Evolutionary conservation across 108 stramenopile species (phyloP).

Genomic region (Pseudonitzschia multiseries): DNA sequence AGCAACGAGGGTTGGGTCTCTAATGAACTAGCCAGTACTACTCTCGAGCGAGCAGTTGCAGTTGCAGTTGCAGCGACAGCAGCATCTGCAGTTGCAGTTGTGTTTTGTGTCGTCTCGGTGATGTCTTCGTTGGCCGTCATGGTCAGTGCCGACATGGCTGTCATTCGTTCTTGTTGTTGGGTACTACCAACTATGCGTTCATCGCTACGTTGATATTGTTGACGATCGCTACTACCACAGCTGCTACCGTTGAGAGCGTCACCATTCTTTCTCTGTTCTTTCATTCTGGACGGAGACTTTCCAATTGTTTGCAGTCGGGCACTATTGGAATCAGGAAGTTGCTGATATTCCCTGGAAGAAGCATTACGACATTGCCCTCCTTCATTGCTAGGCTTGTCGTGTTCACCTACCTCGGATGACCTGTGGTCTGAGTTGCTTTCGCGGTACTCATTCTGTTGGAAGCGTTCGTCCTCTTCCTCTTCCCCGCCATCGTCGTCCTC

Average conservation of each 20-base stretch:
- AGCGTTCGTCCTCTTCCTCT: background rate
- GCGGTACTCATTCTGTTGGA: background rate
- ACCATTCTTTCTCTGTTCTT: too few relatives aligned
- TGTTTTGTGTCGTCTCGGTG: background rate
- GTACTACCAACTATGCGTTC: background rate
- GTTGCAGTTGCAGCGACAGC: too few relatives aligned
- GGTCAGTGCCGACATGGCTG: background rate
- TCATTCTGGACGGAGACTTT: too few relatives aligned
- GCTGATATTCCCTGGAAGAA: too few relatives aligned
- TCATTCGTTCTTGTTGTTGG: background rate
- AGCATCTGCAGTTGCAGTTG: background rate
- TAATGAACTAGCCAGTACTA: background rate
- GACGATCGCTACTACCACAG: background rate
- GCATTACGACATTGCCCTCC: too few relatives aligned
- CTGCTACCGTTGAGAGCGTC: too few relatives aligned
- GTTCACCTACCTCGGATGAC: too few relatives aligned
- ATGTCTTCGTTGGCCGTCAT: background rate
- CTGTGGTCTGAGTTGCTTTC: background rate
- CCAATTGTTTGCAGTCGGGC: too few relatives aligned
- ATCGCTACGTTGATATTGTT: too few relatives aligned
- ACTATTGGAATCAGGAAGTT: too few relatives aligned
- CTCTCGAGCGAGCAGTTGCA: background rate
- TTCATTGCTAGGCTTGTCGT: too few relatives aligned
- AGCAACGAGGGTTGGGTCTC: background rate
- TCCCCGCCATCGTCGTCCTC: background rate